phyloP scores from a whole-genome alignment of 2,329 filamentous ascomycete species.

The Diaporthe citrichinensis region DNA sequence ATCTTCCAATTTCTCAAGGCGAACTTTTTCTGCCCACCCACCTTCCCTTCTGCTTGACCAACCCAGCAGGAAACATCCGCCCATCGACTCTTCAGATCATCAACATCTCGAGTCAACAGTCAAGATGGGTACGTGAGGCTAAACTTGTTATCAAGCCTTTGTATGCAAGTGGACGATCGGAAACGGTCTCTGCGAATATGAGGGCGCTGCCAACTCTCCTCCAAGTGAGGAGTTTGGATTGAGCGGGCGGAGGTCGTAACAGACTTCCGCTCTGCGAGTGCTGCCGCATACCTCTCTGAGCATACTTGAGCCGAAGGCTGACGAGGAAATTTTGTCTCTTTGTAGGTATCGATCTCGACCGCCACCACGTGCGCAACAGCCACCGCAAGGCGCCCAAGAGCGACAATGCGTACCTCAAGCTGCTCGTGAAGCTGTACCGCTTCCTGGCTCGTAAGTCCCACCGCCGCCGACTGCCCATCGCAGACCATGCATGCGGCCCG shows the following conservation, averaged over 20 bases:
- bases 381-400: constrained; percentile 96
- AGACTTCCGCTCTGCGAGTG: constrained; percentile 44
- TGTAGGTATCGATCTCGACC: constrained; percentile 80
- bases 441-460: constrained; percentile 89
- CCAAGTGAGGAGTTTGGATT: constrained; percentile 29
- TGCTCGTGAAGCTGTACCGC: constrained; percentile 98
- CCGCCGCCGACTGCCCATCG: neutral
- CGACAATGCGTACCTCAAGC: constrained; percentile 97
- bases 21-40: constrained; percentile 40
- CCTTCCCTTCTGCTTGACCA: constrained; percentile 48
- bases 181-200: constrained; percentile 41
- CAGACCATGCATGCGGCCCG: neutral
- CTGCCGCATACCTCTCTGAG: constrained; percentile 61
- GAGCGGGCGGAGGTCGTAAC: constrained; percentile 33
- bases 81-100: constrained; percentile 53
- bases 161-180: constrained; percentile 64
- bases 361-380: constrained; percentile 77
- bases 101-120: constrained; percentile 57
- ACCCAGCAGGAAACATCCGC: constrained; percentile 54
- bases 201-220: constrained; percentile 41
- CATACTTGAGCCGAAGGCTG: constrained; percentile 76
- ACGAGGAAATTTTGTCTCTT: constrained; percentile 61
- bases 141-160: constrained; percentile 54
- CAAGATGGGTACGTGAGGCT: constrained; percentile 74
- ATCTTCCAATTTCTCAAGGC: constrained; percentile 37